Conservation (phyloP, 345 rosid genomes). For the Eucalyptus regnans region DNA sequence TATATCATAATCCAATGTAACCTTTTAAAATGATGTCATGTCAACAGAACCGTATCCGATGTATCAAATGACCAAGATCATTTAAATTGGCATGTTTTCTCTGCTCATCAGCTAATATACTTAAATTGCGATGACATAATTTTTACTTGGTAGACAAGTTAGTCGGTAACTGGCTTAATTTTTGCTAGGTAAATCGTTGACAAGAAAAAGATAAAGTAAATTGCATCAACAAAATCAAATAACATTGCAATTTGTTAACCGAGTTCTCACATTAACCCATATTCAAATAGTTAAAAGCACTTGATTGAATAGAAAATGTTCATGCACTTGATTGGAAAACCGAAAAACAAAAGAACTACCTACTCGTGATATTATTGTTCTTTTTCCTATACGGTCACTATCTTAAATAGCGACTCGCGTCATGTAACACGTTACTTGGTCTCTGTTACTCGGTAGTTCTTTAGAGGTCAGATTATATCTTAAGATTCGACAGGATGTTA, state of each 20-base stretch:
- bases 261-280: neutral
- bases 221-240: neutral
- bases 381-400: neutral
- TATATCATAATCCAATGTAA: too few relatives aligned
- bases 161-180: neutral
- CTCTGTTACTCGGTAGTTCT: neutral
- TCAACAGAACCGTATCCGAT: accelerated
- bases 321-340: neutral
- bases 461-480: neutral
- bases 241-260: too few relatives aligned
- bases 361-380: neutral
- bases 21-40: neutral
- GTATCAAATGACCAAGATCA: neutral
- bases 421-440: neutral
- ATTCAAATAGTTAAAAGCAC: neutral
- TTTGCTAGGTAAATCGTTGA: neutral
- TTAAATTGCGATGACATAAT: neutral
- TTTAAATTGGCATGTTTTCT: neutral
- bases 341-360: neutral
- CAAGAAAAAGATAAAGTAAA: neutral
- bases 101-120: neutral
- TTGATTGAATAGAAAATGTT: neutral
- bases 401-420: neutral
- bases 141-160: neutral
- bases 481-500: neutral